These are phyloP conservation scores for Xanthoconium stramineum DNA, from an alignment of 768 basidiomycete species.

Conservation along the genomic window DNA sequence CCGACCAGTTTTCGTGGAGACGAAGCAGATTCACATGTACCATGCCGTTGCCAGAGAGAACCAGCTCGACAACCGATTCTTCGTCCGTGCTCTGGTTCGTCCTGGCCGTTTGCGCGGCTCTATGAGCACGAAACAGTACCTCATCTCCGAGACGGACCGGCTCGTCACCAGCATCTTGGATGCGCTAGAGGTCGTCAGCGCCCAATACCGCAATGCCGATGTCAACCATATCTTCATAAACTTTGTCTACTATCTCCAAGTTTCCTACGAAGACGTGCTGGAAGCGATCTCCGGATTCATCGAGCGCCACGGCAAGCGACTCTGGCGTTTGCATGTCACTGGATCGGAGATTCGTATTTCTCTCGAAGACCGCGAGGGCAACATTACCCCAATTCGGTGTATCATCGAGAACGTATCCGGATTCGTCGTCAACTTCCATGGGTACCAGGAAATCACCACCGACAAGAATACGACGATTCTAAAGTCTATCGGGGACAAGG, in stretches of 20 bases:
- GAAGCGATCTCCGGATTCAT: constrained; percentile 99
- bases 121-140: constrained; percentile 96
- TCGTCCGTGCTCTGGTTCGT: constrained; percentile 93
- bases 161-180: constrained; percentile 92
- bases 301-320: constrained; percentile 95
- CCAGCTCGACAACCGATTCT: constrained; percentile 97
- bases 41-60: constrained; percentile 94
- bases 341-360: constrained; percentile 95
- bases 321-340: constrained; percentile 98
- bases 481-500: constrained; percentile 98
- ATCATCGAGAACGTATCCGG: constrained; percentile 99
- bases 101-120: constrained; percentile 90
- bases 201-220: constrained; percentile 87
- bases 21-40: constrained; percentile 97
- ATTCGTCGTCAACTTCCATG: constrained; percentile 97
- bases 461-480: constrained; percentile 94
- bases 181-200: constrained; percentile 90
- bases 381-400: constrained; percentile 93
- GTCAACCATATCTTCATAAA: constrained; percentile 99
- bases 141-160: constrained; percentile 97
- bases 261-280: constrained; percentile 94
- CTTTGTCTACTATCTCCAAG: constrained; percentile 94
- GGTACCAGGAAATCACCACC: constrained; percentile 96
- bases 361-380: constrained; percentile 92
- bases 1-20: constrained; percentile 93